Evolutionary conservation across 495 filamentous ascomycete genomes (phyloP), one percentile per base, ranked within the genome.

Genomic region (Penicilliopsis zonata): DNA sequence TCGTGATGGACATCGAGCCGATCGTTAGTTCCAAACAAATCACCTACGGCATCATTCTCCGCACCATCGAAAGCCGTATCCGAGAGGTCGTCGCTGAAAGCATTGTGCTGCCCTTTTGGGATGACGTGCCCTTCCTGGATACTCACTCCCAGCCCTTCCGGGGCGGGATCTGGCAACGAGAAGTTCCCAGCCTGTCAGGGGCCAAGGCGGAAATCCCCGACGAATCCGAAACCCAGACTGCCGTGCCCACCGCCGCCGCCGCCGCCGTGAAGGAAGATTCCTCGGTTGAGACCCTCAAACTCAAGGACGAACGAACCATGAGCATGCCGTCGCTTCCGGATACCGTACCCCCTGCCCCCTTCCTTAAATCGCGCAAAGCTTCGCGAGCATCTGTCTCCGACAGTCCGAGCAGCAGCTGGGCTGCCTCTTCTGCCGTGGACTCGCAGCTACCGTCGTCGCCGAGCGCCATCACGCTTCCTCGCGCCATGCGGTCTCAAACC

Each of bases 1-100:
- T 98, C 61, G 86, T 86, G 30, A 76, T 96, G 66, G 72, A 76
- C 13, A 86, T 98, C 30, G 82, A 95, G 49, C 90, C 90, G 4
- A 86, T 98, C 40, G 86, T 98, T 31, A 94, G 86, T 55, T 80
- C 84, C 5, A 79, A 88, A 33, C 87, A 95, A 53, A 92, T 98
- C 31, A 94, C 90, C 1, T 96, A 88, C 52, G 78, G 77, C 5
- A 72, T 94, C 28, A 88, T 98, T 28, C 69, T 95, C 9, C 78
- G 86, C 30, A 80, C 86, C 30, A 98, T 98, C 37, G 90, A 96
- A 53, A 93, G 80, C 41, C 67, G 87, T 15, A 94, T 98, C 48
- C 77, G 87, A 35, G 86, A 94, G 52, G 84, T 95, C 23, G 66
- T 98, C 32, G 83, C 76, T 2, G 90, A 98, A 56, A 94, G 86